These are phyloP conservation scores for Tricholoma hemisulphureum DNA, from an alignment of 768 basidiomycete genomes.

Conservation along the genomic window DNA sequence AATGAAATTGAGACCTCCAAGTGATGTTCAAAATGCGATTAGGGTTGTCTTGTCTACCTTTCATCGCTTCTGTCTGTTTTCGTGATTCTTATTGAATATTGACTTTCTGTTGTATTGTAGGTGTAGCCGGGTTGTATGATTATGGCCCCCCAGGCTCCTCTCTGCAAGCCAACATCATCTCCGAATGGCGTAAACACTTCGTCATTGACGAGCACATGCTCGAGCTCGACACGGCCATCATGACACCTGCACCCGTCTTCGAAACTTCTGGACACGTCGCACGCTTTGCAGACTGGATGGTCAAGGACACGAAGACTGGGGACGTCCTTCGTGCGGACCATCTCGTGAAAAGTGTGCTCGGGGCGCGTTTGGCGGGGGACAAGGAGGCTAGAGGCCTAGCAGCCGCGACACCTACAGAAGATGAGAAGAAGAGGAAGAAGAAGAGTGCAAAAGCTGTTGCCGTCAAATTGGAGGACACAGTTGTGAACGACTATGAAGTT, in stretches of 20 bases:
- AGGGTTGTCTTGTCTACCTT: neutral
- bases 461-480: constrained; percentile 70
- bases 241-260: constrained; percentile 93
- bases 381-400: constrained; percentile 79
- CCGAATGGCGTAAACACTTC: constrained; percentile 96
- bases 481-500: constrained; percentile 73
- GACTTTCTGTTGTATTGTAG: constrained; percentile 36
- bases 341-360: constrained; percentile 88
- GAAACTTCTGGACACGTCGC: constrained; percentile 98
- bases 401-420: constrained; percentile 54
- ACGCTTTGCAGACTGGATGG: constrained; percentile 99
- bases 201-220: constrained; percentile 99
- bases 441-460: constrained; percentile 65
- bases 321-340: constrained; percentile 97
- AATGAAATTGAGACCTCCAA: neutral
- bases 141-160: constrained; percentile 96
- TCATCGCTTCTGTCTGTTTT: neutral
- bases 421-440: constrained; percentile 78
- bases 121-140: constrained; percentile 96
- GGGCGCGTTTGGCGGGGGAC: constrained; percentile 87
- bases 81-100: neutral
- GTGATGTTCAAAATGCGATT: neutral
- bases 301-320: constrained; percentile 91
- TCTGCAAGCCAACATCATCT: constrained; percentile 93
- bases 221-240: constrained; percentile 96